Conservation (phyloP, 495 filamentous ascomycete genomes). For the Glonium stellatum region DNA sequence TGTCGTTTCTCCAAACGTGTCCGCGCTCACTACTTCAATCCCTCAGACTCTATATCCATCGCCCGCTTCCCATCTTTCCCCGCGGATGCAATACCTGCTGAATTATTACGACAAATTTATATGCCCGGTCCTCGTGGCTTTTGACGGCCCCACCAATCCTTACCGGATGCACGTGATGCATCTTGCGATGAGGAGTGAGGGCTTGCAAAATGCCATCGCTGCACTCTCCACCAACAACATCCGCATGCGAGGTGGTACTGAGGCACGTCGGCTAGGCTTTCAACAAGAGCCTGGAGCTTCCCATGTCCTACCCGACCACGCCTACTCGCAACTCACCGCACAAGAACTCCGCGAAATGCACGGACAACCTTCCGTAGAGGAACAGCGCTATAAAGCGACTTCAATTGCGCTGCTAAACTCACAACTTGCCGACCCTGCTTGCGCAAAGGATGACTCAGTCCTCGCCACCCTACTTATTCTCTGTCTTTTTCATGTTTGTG, state of each 20-base stretch:
- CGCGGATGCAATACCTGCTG: constrained; percentile 55
- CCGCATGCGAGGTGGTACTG: constrained; percentile 34
- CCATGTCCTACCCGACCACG: constrained; percentile 20
- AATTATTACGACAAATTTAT: constrained; percentile 83
- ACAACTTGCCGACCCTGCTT: constrained; percentile 66
- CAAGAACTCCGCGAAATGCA: constrained; percentile 35
- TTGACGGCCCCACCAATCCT: constrained; percentile 78
- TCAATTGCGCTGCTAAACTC: constrained; percentile 78
- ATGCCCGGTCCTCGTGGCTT: constrained; percentile 82
- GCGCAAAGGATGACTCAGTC: constrained; percentile 76
- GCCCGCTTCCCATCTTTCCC: constrained; percentile 36
- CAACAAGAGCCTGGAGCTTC: constrained; percentile 13
- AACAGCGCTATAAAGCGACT: constrained; percentile 70
- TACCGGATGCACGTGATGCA: constrained; percentile 79
- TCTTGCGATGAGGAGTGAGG: constrained; percentile 69
- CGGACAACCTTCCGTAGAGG: constrained; percentile 51
- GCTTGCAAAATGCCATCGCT: constrained; percentile 85
- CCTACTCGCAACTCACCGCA: constrained; percentile 26
- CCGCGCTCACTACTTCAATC: constrained; percentile 29
- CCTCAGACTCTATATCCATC: constrained; percentile 24
- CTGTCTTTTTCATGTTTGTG: constrained; percentile 88
- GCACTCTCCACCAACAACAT: constrained; percentile 84
- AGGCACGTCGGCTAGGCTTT: constrained; percentile 24
- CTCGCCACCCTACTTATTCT: constrained; percentile 81
- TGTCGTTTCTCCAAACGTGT: constrained; percentile 20